Evolutionary conservation across 2,329 filamentous ascomycete species (phyloP).

Genomic region (Cercospora citrullina): DNA sequence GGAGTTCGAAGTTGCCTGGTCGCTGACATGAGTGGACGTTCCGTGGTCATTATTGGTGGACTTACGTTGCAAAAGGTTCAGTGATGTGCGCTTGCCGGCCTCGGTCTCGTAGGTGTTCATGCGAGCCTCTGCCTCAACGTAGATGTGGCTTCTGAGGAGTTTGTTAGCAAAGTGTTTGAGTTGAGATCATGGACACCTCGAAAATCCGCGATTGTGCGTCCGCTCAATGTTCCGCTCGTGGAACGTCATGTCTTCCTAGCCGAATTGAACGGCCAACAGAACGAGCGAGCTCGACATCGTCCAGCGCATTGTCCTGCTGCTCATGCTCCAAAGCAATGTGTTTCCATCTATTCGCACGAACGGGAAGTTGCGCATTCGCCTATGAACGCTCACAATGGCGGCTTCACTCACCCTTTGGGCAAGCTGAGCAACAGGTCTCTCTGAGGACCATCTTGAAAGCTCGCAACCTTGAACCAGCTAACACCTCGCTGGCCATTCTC

Average conservation of each 20-base stretch:
- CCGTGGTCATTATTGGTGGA: constrained; percentile 28
- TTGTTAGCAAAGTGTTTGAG: background rate
- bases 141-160: constrained; percentile 67
- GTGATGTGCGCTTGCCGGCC: constrained; percentile 62
- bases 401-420: constrained; percentile 73
- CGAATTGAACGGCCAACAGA: background rate
- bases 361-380: background rate
- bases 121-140: constrained; percentile 77
- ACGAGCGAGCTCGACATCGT: background rate
- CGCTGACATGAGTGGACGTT: background rate
- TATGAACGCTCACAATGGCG: background rate
- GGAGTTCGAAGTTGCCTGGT: constrained; percentile 52
- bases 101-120: constrained; percentile 67
- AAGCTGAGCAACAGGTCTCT: constrained; percentile 72
- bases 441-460: constrained; percentile 69
- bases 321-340: background rate
- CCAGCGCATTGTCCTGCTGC: background rate
- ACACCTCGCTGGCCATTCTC: constrained; percentile 66
- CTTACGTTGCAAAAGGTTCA: constrained; percentile 82
- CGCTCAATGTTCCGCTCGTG: background rate
- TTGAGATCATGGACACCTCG: background rate
- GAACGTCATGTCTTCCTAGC: background rate
- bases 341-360: background rate
- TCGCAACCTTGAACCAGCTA: constrained; percentile 81
- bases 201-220: background rate